Evolutionary conservation across 306 rosid species (phyloP).

Genomic region (Cucurbita ficifolia): DNA sequence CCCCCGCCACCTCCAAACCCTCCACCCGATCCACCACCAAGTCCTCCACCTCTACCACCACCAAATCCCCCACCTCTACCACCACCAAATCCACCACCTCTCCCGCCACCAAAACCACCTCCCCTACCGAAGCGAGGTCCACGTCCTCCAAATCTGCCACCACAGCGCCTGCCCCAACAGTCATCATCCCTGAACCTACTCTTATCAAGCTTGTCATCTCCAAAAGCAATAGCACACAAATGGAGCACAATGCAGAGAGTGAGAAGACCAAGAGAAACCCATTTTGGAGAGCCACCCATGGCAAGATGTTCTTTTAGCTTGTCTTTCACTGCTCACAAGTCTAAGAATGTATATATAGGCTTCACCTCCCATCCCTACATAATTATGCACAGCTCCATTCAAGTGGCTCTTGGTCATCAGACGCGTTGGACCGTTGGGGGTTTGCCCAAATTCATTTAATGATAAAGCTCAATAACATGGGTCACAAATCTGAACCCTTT

Average conservation of each 20-base stretch:
- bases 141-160: conserved; percentile 32
- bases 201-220: conserved; percentile 37
- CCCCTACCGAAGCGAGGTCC: conserved; percentile 18
- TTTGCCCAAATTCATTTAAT: neutral
- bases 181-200: conserved; percentile 28
- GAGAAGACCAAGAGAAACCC: conserved; percentile 29
- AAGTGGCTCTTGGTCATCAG: neutral
- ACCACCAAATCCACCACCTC: conserved; percentile 22
- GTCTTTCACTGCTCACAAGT: neutral
- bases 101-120: conserved; percentile 9
- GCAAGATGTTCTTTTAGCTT: neutral
- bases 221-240: conserved; percentile 27
- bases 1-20: conserved; percentile 23
- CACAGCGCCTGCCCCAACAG: conserved; percentile 44
- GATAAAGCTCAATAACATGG: neutral
- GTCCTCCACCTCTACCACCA: conserved; percentile 18
- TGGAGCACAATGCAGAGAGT: conserved; percentile 41
- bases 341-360: neutral
- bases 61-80: conserved; percentile 23
- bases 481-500: neutral
- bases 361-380: neutral
- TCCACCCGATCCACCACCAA: neutral
- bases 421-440: conserved; percentile 1
- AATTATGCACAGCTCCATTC: neutral
- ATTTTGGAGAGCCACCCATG: conserved; percentile 29